Evolutionary conservation across 225 moss, liverwort and hornwort genomes (phyloP).

Genomic region (Polytrichum commune): DNA sequence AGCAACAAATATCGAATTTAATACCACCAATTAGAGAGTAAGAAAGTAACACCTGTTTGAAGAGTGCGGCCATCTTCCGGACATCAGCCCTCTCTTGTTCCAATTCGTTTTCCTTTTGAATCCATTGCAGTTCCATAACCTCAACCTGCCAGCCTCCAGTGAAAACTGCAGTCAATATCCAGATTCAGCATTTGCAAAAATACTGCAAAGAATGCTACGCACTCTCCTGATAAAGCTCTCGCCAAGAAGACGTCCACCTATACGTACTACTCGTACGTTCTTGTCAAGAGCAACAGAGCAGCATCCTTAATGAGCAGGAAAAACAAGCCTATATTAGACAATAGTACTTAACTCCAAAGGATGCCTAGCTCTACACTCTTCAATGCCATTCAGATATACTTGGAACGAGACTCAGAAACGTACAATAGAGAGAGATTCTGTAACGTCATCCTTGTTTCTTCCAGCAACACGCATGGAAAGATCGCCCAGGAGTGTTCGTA

Average conservation of each 20-base stretch:
- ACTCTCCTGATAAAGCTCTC: no score
- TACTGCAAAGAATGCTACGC: no score
- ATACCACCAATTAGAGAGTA: no score
- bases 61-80: constrained; percentile 48
- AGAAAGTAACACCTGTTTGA: constrained; percentile 48
- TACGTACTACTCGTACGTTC: no score
- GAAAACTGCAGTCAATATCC: not conserved
- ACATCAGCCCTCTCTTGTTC: constrained; percentile 65
- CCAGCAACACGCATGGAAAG: constrained; percentile 71
- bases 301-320: not conserved
- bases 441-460: constrained; percentile 74
- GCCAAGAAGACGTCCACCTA: no score
- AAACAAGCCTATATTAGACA: not conserved
- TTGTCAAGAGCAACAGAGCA: not conserved
- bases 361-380: no score
- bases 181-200: not conserved
- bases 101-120: constrained; percentile 61
- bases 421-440: constrained; percentile 70
- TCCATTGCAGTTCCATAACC: constrained; percentile 52
- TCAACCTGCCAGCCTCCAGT: constrained; percentile 56
- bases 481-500: constrained; percentile 58
- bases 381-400: no score
- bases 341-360: not conserved
- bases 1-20: not conserved
- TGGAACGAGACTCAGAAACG: not conserved